Percentiles rank a stretch among this genome's conserved stretches.
Evolutionary conservation across 225 moss, liverwort and hornwort genomes (phyloP).

Genomic region (Pleurozium schreberi): DNA sequence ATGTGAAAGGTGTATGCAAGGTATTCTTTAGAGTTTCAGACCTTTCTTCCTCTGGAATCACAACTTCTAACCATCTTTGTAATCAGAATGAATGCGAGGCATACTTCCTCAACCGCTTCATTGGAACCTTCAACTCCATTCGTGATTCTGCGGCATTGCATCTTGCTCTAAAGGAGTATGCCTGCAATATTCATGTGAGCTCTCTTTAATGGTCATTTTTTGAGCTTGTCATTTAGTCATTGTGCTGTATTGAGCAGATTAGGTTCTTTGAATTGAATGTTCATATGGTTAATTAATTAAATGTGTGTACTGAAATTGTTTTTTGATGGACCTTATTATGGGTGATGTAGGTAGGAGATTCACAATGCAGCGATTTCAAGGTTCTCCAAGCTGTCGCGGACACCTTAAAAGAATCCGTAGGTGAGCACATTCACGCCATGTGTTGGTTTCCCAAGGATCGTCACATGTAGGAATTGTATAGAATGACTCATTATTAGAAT

Average conservation of each 20-base stretch:
- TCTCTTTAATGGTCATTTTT: neutral
- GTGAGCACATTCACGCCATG: constrained; percentile 20
- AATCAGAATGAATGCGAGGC: constrained; percentile 81
- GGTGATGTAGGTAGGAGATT: constrained; percentile 72
- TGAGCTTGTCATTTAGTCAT: neutral
- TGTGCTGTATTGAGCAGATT: neutral
- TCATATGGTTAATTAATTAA: neutral
- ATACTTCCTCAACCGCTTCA: constrained; percentile 86
- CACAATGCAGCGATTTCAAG: constrained; percentile 84
- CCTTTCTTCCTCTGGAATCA: neutral
- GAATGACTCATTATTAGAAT: neutral
- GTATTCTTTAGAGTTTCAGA: neutral
- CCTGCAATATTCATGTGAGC: constrained; percentile 85
- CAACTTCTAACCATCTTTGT: neutral
- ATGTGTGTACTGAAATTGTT: neutral
- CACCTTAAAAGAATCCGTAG: constrained; percentile 76
- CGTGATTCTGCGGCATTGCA: constrained; percentile 80
- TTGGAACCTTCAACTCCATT: constrained; percentile 83
- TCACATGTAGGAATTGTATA: neutral
- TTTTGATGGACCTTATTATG: neutral
- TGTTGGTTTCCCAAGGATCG: neutral
- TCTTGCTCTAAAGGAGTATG: constrained; percentile 83
- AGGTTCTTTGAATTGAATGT: neutral
- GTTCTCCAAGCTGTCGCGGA: constrained; percentile 87
- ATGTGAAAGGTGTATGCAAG: neutral